Evolutionary conservation across 352 stramenopile species (phyloP).

Genomic region (Phytophthora lateralis): DNA sequence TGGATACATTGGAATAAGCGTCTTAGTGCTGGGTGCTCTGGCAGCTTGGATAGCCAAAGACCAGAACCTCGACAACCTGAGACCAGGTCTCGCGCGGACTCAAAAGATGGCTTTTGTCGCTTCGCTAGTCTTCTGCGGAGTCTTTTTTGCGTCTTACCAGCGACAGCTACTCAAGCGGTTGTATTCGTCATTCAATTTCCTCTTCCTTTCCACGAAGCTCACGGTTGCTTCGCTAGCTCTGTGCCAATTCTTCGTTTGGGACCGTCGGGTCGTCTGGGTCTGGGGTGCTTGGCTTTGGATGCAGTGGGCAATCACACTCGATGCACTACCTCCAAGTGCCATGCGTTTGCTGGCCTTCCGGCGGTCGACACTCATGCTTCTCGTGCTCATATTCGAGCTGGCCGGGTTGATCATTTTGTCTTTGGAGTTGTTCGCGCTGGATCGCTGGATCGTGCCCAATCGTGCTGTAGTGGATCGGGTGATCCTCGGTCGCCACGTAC

Average conservation of each 20-base stretch:
- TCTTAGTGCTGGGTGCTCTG: conserved; percentile 13
- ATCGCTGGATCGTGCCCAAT: conserved; percentile 20
- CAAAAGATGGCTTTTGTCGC: conserved; percentile 17
- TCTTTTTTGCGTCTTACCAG: conserved; percentile 30
- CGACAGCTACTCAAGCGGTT: conserved; percentile 24
- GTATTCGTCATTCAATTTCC: conserved; percentile 39
- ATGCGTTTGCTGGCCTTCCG: conserved; percentile 30
- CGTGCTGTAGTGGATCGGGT: conserved; percentile 11
- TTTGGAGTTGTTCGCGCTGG: conserved; percentile 34
- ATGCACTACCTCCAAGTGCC: conserved; percentile 31
- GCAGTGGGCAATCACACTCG: conserved; percentile 37
- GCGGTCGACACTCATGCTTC: conserved; percentile 22
- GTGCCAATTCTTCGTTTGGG: conserved; percentile 27
- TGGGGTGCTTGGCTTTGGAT: conserved; percentile 40
- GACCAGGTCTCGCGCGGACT: conserved; percentile 9
- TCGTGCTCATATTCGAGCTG: conserved; percentile 15
- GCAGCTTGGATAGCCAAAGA: conserved; percentile 16
- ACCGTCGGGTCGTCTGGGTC: conserved; percentile 19
- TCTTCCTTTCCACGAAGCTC: conserved; percentile 34
- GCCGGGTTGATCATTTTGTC: conserved; percentile 26
- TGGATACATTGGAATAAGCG: conserved; percentile 15
- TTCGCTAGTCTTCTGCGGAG: conserved; percentile 22
- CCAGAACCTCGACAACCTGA: conserved; percentile 20
- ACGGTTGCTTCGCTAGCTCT: conserved; percentile 26
- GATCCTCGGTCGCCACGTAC: conserved; percentile 13